Evolutionary conservation across 176 grass and related monocot genomes (phyloP).

Genomic region (Echinochloa phyllopogon): DNA sequence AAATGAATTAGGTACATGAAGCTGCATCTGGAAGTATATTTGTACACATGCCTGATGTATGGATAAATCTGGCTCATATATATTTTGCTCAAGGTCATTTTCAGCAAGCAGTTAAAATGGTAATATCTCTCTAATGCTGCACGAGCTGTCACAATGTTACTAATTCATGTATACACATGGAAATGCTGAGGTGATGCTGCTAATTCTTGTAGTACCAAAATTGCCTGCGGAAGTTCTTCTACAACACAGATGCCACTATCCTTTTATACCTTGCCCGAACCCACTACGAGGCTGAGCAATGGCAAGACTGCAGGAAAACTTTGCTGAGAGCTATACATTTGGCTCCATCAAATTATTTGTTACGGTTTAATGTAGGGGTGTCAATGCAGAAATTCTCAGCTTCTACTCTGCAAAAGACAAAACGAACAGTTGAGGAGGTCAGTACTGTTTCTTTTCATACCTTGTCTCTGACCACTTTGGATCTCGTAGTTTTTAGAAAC

Average conservation of each 20-base stretch:
- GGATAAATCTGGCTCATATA: slow-evolving; percentile 94
- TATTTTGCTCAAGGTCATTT: slow-evolving; percentile 98
- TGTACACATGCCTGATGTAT: slow-evolving; percentile 97
- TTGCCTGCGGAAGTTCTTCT: slow-evolving; percentile 86
- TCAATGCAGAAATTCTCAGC: slow-evolving; percentile 99
- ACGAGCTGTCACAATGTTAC: background rate
- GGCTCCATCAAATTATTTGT: slow-evolving; percentile 94
- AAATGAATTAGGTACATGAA: slow-evolving; percentile 87
- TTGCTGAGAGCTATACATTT: slow-evolving; percentile 94
- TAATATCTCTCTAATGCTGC: background rate
- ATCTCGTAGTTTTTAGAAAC: background rate
- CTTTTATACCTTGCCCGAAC: slow-evolving; percentile 90
- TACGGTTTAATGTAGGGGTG: slow-evolving; percentile 86
- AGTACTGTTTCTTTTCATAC: slow-evolving; percentile 15
- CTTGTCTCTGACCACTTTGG: slow-evolving; percentile 18
- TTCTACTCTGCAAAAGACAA: slow-evolving; percentile 89
- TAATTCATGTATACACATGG: background rate
- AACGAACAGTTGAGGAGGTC: slow-evolving; percentile 90
- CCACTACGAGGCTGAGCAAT: slow-evolving; percentile 96
- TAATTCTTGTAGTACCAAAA: slow-evolving; percentile 84
- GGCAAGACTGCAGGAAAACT: slow-evolving; percentile 97
- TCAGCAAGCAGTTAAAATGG: slow-evolving; percentile 92
- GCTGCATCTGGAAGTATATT: slow-evolving; percentile 85
- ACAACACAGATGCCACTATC: slow-evolving; percentile 87
- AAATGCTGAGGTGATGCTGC: slow-evolving; percentile 23